Percentiles rank a stretch among this genome's conserved stretches.
These are phyloP conservation scores for Lodderomyces theae DNA, from an alignment of 1,139 yeast species.

Conservation along the genomic window DNA sequence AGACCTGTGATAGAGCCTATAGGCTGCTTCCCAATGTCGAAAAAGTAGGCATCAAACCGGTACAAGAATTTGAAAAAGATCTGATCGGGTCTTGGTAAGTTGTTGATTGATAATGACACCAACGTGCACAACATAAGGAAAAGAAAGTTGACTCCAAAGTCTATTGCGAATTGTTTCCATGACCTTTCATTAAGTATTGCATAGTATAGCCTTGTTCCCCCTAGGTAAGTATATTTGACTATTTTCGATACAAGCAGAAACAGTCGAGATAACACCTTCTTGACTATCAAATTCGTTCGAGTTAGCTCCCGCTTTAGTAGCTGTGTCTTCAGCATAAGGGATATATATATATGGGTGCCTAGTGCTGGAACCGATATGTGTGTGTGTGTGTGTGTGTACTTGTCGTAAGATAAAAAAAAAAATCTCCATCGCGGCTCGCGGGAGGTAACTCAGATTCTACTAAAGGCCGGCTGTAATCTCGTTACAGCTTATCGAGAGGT, in stretches of 20 bases:
- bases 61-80: slow-evolving; percentile 12
- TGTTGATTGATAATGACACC: slow-evolving; percentile 7
- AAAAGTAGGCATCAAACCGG: slow-evolving; percentile 14
- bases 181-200: slow-evolving; percentile 11
- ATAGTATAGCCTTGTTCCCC: slow-evolving; percentile 1
- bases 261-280: slow-evolving; percentile 5
- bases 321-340: not conserved
- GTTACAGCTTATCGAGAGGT: too few relatives aligned
- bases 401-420: too few relatives aligned
- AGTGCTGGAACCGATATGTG: too few relatives aligned
- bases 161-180: slow-evolving; percentile 6
- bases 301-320: slow-evolving; percentile 1
- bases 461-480: too few relatives aligned
- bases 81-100: slow-evolving; percentile 13
- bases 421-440: too few relatives aligned
- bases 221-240: not conserved
- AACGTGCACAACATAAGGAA: slow-evolving; percentile 7
- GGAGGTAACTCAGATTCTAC: too few relatives aligned
- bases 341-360: too few relatives aligned
- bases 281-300: not conserved
- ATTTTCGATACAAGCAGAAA: not conserved
- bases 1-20: slow-evolving; percentile 13
- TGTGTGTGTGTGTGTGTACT: too few relatives aligned
- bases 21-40: slow-evolving; percentile 10
- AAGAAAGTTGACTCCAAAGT: slow-evolving; percentile 5